phyloP scores from a whole-genome alignment of 306 rosid species.

The Amphicarpaea edgeworthii region DNA sequence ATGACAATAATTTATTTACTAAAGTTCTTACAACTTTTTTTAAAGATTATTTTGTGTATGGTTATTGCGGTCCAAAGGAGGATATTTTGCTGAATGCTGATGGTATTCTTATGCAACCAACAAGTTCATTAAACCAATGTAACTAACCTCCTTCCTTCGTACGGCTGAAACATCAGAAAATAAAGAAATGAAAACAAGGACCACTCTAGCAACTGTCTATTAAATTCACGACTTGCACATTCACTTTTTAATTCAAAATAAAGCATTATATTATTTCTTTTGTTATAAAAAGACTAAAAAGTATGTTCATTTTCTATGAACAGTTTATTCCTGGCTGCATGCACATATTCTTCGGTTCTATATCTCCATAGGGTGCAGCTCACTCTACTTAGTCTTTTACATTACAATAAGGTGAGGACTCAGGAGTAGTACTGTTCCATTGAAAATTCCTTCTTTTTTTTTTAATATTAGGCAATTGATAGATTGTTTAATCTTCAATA shows the following conservation, averaged over 20 bases:
- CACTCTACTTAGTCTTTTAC: conserved; percentile 29
- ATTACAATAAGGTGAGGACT: conserved; percentile 16
- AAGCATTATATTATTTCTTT: conserved; percentile 17
- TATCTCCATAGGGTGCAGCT: conserved; percentile 16
- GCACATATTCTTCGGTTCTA: conserved; percentile 27
- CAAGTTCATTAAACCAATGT: conserved; percentile 26
- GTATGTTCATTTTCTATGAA: conserved; percentile 31
- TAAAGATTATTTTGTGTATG: background rate
- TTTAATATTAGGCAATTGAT: background rate
- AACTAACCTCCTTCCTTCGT: conserved; percentile 2
- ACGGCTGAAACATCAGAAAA: conserved; percentile 15
- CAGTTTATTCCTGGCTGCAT: conserved; percentile 38
- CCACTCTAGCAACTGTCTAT: conserved; percentile 35
- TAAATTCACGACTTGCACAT: background rate
- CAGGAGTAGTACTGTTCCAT: background rate
- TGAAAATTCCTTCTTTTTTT: background rate
- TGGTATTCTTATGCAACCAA: background rate
- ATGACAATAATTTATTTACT: background rate
- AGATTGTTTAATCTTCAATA: conserved; percentile 3
- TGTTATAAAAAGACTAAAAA: conserved; percentile 41
- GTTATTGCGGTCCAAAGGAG: background rate
- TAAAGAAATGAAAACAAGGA: conserved; percentile 40
- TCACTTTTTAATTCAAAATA: conserved; percentile 39
- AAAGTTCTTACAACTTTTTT: background rate
- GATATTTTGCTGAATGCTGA: conserved; percentile 16